Evolutionary conservation across 2,329 filamentous ascomycete species (phyloP).

Genomic region (Talaromyces sp.): DNA sequence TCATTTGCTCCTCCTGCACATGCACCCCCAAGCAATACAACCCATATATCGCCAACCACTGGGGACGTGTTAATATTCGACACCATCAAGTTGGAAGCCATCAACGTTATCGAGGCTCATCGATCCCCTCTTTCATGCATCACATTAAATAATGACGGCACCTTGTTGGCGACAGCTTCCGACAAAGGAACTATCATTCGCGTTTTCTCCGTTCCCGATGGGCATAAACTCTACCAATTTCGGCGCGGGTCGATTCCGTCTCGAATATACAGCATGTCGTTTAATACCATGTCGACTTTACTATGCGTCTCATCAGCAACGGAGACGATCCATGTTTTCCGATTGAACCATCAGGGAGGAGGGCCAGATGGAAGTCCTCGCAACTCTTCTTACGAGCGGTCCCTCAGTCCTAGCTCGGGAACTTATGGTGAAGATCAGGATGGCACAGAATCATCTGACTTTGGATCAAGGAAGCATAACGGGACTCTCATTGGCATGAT

Average conservation of each 20-base stretch:
- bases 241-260: slow-evolving; percentile 91
- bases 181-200: slow-evolving; percentile 97
- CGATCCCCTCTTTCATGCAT: slow-evolving; percentile 86
- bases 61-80: slow-evolving; percentile 94
- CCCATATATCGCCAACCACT: slow-evolving; percentile 73
- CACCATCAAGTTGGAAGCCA: slow-evolving; percentile 78
- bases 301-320: slow-evolving; percentile 94
- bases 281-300: slow-evolving; percentile 88
- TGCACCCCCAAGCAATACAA: slow-evolving; percentile 66
- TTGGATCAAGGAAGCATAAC: slow-evolving; percentile 47
- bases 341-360: slow-evolving; percentile 51
- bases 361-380: slow-evolving; percentile 22
- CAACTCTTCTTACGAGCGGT: slow-evolving; percentile 23
- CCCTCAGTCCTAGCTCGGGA: slow-evolving; percentile 22
- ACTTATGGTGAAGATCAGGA: slow-evolving; percentile 27
- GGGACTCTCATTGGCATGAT: slow-evolving; percentile 87
- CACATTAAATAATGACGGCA: slow-evolving; percentile 87
- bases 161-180: slow-evolving; percentile 84
- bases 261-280: slow-evolving; percentile 97
- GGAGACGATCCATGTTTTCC: slow-evolving; percentile 95
- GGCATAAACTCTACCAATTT: slow-evolving; percentile 93
- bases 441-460: slow-evolving; percentile 27
- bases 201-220: slow-evolving; percentile 86
- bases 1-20: slow-evolving; percentile 64
- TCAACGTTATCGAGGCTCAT: slow-evolving; percentile 94